Conservation (phyloP, 1,284 basidiomycete species). For the Boletus calvinii region DNA sequence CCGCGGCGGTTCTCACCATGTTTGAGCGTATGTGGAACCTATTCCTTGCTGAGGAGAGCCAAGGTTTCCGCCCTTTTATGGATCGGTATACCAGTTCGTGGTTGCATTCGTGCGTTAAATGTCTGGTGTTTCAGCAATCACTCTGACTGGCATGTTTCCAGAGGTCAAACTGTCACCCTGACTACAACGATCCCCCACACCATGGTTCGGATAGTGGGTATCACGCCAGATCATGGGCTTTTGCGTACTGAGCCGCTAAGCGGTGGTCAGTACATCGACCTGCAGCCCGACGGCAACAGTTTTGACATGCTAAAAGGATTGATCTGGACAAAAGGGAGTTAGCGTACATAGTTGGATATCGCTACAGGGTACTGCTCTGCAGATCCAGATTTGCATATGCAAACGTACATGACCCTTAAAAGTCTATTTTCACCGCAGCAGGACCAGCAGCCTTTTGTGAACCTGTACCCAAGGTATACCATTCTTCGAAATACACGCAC, state of each 20-base stretch:
- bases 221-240: constrained; percentile 86
- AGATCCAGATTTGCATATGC: background rate
- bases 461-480: constrained; percentile 36
- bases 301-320: constrained; percentile 94
- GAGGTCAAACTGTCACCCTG: constrained; percentile 82
- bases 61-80: constrained; percentile 78
- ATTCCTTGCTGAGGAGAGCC: constrained; percentile 54
- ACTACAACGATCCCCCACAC: constrained; percentile 73
- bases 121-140: background rate
- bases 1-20: constrained; percentile 73
- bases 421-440: constrained; percentile 22
- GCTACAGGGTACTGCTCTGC: background rate
- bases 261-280: constrained; percentile 49
- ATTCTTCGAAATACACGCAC: constrained; percentile 51
- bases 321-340: constrained; percentile 62
- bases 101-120: constrained; percentile 80
- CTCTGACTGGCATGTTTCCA: constrained; percentile 34
- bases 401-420: constrained; percentile 14
- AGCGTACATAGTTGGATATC: constrained; percentile 8
- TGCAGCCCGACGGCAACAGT: constrained; percentile 95
- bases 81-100: constrained; percentile 77
- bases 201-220: constrained; percentile 77
- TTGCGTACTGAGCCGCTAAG: constrained; percentile 75
- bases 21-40: constrained; percentile 80
- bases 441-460: constrained; percentile 14